Evolutionary conservation across 768 basidiomycete species (phyloP).

Genomic region (Pulveroboletus frians): DNA sequence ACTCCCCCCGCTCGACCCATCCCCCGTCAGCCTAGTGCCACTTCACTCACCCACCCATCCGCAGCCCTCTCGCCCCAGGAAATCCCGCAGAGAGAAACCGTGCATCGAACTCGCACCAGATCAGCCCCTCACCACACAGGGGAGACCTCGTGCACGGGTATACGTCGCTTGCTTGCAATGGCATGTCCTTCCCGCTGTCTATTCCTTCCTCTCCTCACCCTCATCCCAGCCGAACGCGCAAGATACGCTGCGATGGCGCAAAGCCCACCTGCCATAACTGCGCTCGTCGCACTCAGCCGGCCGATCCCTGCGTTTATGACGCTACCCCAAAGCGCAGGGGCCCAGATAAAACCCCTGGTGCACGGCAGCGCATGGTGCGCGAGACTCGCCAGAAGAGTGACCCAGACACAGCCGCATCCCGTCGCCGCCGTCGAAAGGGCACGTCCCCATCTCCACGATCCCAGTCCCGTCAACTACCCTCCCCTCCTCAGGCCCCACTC

Average conservation of each 20-base stretch:
- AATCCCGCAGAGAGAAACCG: constrained; percentile 49
- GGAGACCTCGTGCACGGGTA: constrained; percentile 68
- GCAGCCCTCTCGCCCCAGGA: constrained; percentile 21
- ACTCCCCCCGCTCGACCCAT: neutral
- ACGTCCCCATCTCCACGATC: constrained; percentile 1
- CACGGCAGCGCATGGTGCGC: constrained; percentile 57
- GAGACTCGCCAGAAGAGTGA: constrained; percentile 36
- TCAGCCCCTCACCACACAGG: constrained; percentile 77
- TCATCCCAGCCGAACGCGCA: constrained; percentile 57
- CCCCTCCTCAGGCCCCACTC: neutral
- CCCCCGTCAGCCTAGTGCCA: neutral
- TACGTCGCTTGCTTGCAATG: constrained; percentile 79
- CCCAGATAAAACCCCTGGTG: constrained; percentile 76
- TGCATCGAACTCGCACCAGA: constrained; percentile 66
- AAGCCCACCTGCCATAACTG: constrained; percentile 77
- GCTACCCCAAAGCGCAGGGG: constrained; percentile 70
- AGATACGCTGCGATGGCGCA: constrained; percentile 79
- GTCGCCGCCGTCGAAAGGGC: constrained; percentile 19
- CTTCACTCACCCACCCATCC: neutral
- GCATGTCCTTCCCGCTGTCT: constrained; percentile 33
- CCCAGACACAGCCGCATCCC: constrained; percentile 21
- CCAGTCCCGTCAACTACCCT: neutral
- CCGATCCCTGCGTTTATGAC: constrained; percentile 61
- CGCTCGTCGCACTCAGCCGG: constrained; percentile 42
- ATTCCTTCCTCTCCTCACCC: constrained; percentile 2